Evolutionary conservation across 2,329 filamentous ascomycete species (phyloP).

Genomic region (Fusarium papillatum): DNA sequence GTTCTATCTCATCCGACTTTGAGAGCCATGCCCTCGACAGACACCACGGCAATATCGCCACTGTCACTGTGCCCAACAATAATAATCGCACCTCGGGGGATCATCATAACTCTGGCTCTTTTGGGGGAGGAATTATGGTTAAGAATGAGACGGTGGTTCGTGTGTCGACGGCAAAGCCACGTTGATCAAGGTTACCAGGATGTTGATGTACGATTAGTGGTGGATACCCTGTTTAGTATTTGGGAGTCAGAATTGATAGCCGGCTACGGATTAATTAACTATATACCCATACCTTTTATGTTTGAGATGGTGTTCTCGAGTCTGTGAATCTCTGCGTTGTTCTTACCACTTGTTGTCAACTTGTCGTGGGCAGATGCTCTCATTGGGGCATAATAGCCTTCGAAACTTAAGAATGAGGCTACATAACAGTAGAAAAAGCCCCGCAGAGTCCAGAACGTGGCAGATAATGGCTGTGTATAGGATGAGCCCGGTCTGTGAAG

Average conservation of each 20-base stretch:
- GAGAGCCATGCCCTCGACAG: constrained; percentile 25
- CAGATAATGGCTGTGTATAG: too few species aligned
- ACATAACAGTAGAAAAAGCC: too few species aligned
- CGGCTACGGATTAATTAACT: background rate
- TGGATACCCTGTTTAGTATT: background rate
- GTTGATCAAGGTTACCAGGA: background rate
- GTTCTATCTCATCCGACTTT: constrained; percentile 18
- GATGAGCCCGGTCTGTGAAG: too few species aligned
- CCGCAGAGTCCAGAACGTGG: too few species aligned
- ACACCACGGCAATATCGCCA: constrained; percentile 2
- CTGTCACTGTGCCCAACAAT: constrained; percentile 3
- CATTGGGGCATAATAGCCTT: too few species aligned
- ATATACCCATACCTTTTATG: background rate
- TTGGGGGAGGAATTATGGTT: constrained; percentile 25
- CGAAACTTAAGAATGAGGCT: too few species aligned
- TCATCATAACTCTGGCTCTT: background rate
- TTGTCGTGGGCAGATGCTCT: too few species aligned
- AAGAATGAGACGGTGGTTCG: constrained; percentile 31
- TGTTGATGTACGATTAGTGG: background rate
- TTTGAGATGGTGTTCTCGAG: background rate
- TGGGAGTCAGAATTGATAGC: background rate
- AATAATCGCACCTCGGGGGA: background rate
- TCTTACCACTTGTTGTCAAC: too few species aligned
- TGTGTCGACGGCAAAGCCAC: background rate
- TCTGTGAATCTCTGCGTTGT: background rate